Evolutionary conservation across 2,329 filamentous ascomycete species (phyloP).

Genomic region (Fusarium sp.): DNA sequence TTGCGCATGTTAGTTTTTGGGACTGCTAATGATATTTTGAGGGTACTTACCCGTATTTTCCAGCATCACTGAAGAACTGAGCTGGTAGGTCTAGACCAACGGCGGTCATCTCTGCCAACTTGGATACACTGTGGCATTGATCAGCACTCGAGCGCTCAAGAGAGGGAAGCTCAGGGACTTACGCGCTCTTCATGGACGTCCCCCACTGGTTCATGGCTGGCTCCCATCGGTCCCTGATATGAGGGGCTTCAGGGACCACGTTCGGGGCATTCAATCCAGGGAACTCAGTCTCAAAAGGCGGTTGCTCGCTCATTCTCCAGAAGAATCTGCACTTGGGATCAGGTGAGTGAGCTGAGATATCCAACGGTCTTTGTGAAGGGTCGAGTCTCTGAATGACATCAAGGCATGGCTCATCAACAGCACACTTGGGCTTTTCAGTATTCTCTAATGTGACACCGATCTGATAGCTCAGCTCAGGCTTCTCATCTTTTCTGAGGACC

Average conservation of each 20-base stretch:
- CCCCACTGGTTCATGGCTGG: slow-evolving; percentile 68
- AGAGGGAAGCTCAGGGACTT: slow-evolving; percentile 40
- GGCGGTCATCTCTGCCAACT: slow-evolving; percentile 68
- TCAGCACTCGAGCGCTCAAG: background rate
- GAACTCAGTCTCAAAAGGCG: slow-evolving; percentile 65
- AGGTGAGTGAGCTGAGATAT: slow-evolving; percentile 64
- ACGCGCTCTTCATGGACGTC: slow-evolving; percentile 68
- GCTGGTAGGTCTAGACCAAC: slow-evolving; percentile 64
- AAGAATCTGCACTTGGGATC: slow-evolving; percentile 73
- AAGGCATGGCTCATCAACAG: slow-evolving; percentile 69
- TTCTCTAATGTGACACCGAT: slow-evolving; percentile 71
- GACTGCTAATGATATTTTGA: background rate
- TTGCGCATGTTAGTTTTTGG: background rate
- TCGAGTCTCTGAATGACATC: slow-evolving; percentile 64
- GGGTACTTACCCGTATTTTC: slow-evolving; percentile 61
- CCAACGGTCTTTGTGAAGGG: slow-evolving; percentile 65
- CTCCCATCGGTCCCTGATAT: slow-evolving; percentile 62
- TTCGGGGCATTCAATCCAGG: slow-evolving; percentile 66
- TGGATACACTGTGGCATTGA: slow-evolving; percentile 55
- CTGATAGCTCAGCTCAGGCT: slow-evolving; percentile 68
- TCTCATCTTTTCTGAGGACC: slow-evolving; percentile 60
- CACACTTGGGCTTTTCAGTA: slow-evolving; percentile 71
- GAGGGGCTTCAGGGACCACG: slow-evolving; percentile 60
- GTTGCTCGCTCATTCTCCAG: slow-evolving; percentile 66
- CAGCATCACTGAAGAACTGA: slow-evolving; percentile 64